Evolutionary conservation across 2,329 filamentous ascomycete species (phyloP).

Genomic region (Eurotiales sp.): DNA sequence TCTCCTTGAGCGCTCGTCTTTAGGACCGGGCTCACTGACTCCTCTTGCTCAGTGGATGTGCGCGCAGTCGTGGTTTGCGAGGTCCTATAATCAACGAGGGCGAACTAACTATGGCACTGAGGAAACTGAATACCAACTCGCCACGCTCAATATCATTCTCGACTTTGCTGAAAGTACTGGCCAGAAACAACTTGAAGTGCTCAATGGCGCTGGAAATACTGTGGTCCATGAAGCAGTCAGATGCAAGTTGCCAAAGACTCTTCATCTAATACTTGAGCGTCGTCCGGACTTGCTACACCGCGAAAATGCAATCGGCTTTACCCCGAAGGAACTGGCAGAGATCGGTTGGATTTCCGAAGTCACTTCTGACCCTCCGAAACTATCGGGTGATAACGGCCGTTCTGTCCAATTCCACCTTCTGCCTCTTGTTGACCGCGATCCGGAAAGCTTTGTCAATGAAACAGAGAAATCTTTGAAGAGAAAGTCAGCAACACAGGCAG

Average conservation of each 20-base stretch:
- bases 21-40: slow-evolving; percentile 23
- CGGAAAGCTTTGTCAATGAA: neutral
- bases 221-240: slow-evolving; percentile 38
- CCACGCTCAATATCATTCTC: slow-evolving; percentile 50
- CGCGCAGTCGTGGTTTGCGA: slow-evolving; percentile 9
- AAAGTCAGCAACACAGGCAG: slow-evolving; percentile 1
- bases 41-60: slow-evolving; percentile 59
- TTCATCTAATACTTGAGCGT: slow-evolving; percentile 48
- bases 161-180: slow-evolving; percentile 53
- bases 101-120: neutral
- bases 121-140: slow-evolving; percentile 22
- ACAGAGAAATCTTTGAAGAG: neutral
- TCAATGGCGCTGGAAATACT: slow-evolving; percentile 44
- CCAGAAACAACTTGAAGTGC: slow-evolving; percentile 40
- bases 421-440: neutral
- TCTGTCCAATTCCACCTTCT: neutral
- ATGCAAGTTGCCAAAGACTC: slow-evolving; percentile 54
- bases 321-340: slow-evolving; percentile 56
- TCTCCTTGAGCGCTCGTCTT: slow-evolving; percentile 27
- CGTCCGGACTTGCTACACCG: slow-evolving; percentile 60
- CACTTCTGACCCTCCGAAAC: slow-evolving; percentile 17
- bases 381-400: neutral
- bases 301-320: slow-evolving; percentile 74
- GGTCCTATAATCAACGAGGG: neutral
- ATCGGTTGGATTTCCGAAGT: slow-evolving; percentile 25